Evolutionary conservation across 1,139 yeast genomes (phyloP), one percentile per base, ranked within the genome.

Genomic region (Tardiomyces depauwii): DNA sequence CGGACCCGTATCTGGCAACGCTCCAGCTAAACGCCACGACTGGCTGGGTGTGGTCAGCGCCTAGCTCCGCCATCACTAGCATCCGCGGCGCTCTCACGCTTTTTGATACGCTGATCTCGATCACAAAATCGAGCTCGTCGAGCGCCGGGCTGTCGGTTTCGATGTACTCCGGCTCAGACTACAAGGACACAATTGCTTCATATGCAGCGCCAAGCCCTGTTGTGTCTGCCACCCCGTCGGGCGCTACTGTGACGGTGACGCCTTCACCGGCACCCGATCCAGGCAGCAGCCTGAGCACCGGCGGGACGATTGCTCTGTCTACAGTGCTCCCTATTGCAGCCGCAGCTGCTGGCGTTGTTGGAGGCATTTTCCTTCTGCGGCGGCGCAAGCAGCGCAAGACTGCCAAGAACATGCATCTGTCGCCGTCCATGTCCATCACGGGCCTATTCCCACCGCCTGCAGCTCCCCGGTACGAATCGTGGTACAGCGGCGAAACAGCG

Each of bases 11-110:
- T 36, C 62, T 71, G 43, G 66, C 73, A 12, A 55, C 56, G 11
- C 61, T 79, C 42, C 57, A 64, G 43, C 57, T 68, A 14, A 55
- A 55, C 38, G 51, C 54, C 2, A 53, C 67, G 6, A 59, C 61
- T 10, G 63, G 67, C 44, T 78, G 83, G 83, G 45, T 55, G 30
- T 74, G 77, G 76, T 50, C 57, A 9, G 52, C 54, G 5, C 50
- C n/a, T 13, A 13, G 16, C 11, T 30, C 61, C 6, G 51, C 45
- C 21, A 47, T 47, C 18, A 43, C 48, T 14, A 44, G 42, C n/a
- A 54, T 53, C 40, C 43, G 49, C n/a, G 76, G 74, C 1, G 74
- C 68, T 0, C 63, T 68, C 2, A 58, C 66, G 0, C 53, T 73
- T 27, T 70, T 68, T 45, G 64, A 64, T 42, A 66, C 74, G 0